These are phyloP conservation scores for Acacia acuminata DNA, from an alignment of 306 rosid genomes.

Conservation along the genomic window DNA sequence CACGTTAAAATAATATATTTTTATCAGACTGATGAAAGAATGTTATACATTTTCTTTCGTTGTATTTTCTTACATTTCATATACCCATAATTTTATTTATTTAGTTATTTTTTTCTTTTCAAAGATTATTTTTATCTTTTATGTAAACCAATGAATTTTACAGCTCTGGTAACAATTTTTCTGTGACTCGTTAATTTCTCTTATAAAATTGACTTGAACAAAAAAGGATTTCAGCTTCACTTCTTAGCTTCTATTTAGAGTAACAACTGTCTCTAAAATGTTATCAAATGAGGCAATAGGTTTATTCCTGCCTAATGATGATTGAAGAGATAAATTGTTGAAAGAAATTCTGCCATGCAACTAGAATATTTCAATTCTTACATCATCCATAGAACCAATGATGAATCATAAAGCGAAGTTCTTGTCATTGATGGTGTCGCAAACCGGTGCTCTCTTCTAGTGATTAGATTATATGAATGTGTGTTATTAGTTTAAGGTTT, in stretches of 20 bases:
- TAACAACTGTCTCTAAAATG: slow-evolving; percentile 13
- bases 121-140: slow-evolving; percentile 7
- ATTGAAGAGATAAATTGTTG: not conserved
- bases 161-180: slow-evolving; percentile 2
- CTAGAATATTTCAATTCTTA: not conserved
- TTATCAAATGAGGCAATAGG: slow-evolving; percentile 11
- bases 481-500: slow-evolving; percentile 6
- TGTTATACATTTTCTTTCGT: not conserved
- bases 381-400: not conserved
- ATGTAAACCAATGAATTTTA: not conserved
- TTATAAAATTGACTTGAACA: slow-evolving; percentile 29
- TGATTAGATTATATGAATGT: slow-evolving; percentile 2
- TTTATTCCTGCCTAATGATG: slow-evolving; percentile 17
- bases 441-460: not conserved
- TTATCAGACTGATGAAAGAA: not conserved
- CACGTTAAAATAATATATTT: slow-evolving; percentile 8
- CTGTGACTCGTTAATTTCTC: slow-evolving; percentile 17
- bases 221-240: slow-evolving; percentile 10
- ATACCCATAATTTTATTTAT: not conserved
- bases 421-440: not conserved
- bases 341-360: not conserved
- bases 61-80: not conserved
- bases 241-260: slow-evolving; percentile 23
- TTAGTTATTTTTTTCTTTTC: not conserved
- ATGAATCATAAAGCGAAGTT: not conserved